phyloP scores from a whole-genome alignment of 352 stramenopile genomes.

The Aphanomyces cochlioides region DNA sequence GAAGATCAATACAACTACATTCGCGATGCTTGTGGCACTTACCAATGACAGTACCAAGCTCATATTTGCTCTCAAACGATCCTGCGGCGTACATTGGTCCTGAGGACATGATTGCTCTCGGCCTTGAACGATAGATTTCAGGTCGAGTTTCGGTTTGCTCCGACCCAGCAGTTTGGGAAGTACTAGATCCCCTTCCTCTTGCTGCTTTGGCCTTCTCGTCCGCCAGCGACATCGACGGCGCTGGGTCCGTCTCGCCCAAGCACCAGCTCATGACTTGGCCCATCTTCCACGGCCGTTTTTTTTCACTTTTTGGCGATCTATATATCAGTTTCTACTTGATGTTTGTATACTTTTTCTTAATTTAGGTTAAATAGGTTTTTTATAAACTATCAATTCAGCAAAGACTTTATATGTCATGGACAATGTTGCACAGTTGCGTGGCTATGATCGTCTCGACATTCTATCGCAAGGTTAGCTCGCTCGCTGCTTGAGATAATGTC shows the following conservation, averaged over 20 bases:
- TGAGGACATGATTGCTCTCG: constrained; percentile 68
- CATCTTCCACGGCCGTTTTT: neutral
- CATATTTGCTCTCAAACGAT: constrained; percentile 77
- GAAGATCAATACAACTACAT: neutral
- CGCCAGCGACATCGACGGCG: neutral
- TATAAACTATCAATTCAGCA: too few relatives aligned
- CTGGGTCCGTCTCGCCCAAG: constrained; percentile 14
- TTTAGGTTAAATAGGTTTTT: too few relatives aligned
- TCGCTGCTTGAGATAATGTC: too few relatives aligned
- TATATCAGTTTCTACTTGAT: too few relatives aligned
- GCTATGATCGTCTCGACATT: too few relatives aligned
- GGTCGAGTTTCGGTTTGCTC: constrained; percentile 6
- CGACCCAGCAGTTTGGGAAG: neutral
- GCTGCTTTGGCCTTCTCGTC: constrained; percentile 15
- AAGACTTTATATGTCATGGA: too few relatives aligned
- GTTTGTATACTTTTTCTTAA: too few relatives aligned
- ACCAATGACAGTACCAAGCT: constrained; percentile 82
- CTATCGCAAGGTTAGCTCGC: too few relatives aligned
- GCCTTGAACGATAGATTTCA: constrained; percentile 26
- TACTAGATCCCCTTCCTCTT: neutral
- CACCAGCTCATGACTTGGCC: constrained; percentile 27
- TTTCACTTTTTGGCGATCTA: too few relatives aligned
- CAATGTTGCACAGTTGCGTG: too few relatives aligned
- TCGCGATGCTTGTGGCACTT: constrained; percentile 26
- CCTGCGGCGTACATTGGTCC: constrained; percentile 64